phyloP scores from a whole-genome alignment of 768 basidiomycete species.

The Gymnopilus dilepis region DNA sequence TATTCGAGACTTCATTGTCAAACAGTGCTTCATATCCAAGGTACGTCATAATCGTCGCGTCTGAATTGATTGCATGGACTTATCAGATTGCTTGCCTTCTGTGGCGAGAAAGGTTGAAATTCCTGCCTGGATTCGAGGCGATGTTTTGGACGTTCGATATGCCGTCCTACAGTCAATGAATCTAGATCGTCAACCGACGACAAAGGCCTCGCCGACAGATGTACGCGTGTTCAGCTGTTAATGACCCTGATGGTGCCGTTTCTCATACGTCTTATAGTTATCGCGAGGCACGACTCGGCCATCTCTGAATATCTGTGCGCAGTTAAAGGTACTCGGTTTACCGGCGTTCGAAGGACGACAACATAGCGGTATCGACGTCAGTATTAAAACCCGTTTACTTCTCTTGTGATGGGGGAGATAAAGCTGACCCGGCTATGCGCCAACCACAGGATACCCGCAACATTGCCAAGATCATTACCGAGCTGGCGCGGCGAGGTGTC shows the following conservation, averaged over 20 bases:
- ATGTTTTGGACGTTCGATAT: slow-evolving; percentile 76
- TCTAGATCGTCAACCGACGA: slow-evolving; percentile 26
- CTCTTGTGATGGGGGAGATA: slow-evolving; percentile 21
- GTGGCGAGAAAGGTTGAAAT: slow-evolving; percentile 55
- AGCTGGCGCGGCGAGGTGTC: slow-evolving; percentile 74
- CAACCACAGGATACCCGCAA: slow-evolving; percentile 83
- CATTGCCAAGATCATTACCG: slow-evolving; percentile 78
- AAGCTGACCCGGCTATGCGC: slow-evolving; percentile 24
- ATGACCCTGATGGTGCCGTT: slow-evolving; percentile 9
- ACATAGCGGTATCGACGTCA: slow-evolving; percentile 91
- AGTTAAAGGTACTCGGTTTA: slow-evolving; percentile 74
- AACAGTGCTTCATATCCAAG: slow-evolving; percentile 89
- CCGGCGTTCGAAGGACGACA: slow-evolving; percentile 80
- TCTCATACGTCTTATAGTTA: slow-evolving; percentile 26
- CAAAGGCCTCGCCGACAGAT: slow-evolving; percentile 21
- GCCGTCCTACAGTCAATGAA: slow-evolving; percentile 56
- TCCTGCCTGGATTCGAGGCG: slow-evolving; percentile 75
- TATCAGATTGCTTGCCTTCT: neutral
- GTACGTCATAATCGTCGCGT: slow-evolving; percentile 41
- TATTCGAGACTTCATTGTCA: slow-evolving; percentile 83
- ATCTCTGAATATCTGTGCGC: slow-evolving; percentile 72
- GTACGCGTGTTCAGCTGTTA: slow-evolving; percentile 23
- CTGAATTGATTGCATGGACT: slow-evolving; percentile 1
- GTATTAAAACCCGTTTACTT: slow-evolving; percentile 36
- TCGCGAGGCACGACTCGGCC: slow-evolving; percentile 34